Evolutionary conservation across 257 asterid species (phyloP).

Genomic region (Verbascum thapsus): DNA sequence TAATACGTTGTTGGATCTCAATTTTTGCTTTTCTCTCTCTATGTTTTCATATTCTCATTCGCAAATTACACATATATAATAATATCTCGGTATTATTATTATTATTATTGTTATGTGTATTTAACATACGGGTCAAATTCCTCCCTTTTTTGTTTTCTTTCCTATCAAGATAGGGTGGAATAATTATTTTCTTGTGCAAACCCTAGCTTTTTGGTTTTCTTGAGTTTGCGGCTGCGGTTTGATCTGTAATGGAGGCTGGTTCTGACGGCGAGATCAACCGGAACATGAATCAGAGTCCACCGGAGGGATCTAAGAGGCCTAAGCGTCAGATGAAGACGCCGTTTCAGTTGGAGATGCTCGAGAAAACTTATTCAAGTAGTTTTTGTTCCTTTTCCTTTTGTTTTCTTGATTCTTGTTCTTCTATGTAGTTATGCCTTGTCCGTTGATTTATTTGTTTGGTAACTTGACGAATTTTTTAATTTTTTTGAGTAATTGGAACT

Average conservation of each 20-base stretch:
- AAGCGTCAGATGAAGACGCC: constrained; percentile 99
- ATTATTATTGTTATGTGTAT: constrained; percentile 26
- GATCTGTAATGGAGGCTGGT: constrained; percentile 76
- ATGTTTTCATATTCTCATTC: constrained; percentile 37
- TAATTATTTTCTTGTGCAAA: constrained; percentile 29
- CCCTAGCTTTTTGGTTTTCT: constrained; percentile 47
- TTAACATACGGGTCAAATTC: constrained; percentile 40
- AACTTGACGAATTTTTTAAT: constrained; percentile 13
- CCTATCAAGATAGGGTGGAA: constrained; percentile 42
- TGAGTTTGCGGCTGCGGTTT: constrained; percentile 54
- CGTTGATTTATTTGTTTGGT: background rate
- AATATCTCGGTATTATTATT: constrained; percentile 28
- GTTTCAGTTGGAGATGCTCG: constrained; percentile 86
- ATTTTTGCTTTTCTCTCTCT: constrained; percentile 34
- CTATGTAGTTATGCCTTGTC: background rate
- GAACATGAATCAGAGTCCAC: constrained; percentile 51
- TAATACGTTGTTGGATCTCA: constrained; percentile 40
- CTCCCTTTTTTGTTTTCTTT: constrained; percentile 38
- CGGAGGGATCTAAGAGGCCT: constrained; percentile 77
- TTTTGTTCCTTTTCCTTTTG: background rate
- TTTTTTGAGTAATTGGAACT: constrained; percentile 20
- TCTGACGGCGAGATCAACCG: constrained; percentile 73
- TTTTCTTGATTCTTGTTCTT: background rate
- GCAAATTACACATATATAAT: constrained; percentile 48
- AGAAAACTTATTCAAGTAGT: constrained; percentile 81